Percentiles rank a stretch among this genome's conserved stretches.
These are phyloP conservation scores for Aureobasidium leucospermi DNA, from an alignment of 2,329 filamentous ascomycete species.

Conservation along the genomic window DNA sequence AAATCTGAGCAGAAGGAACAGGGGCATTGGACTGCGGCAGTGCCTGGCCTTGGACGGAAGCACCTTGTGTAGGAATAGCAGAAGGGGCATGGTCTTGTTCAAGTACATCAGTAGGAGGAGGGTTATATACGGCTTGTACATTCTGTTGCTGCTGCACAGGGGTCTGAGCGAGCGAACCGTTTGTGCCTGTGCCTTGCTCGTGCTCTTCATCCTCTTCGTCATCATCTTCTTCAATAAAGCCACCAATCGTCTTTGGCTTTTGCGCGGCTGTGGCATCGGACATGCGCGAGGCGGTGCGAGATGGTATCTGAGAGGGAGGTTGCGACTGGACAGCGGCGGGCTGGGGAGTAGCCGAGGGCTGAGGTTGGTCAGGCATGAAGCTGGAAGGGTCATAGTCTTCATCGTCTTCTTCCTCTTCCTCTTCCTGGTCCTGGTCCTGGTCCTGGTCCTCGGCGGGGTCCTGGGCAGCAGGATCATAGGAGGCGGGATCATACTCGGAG, in stretches of 20 bases:
- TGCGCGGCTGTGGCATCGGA: constrained; percentile 26
- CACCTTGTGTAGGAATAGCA: constrained; percentile 25
- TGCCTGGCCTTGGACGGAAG: constrained; percentile 20
- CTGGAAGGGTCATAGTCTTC: constrained; percentile 34
- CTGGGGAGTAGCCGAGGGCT: constrained; percentile 2
- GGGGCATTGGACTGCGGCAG: constrained; percentile 15
- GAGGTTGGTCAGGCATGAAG: constrained; percentile 18
- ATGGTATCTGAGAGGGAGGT: constrained; percentile 40
- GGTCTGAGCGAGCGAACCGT: constrained; percentile 13
- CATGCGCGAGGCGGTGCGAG: constrained; percentile 34
- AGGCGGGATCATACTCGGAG: constrained; percentile 21
- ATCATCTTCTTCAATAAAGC: constrained; percentile 58
- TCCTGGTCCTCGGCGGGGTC: constrained; percentile 32
- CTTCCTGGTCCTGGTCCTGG: constrained; percentile 34
- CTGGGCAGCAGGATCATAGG: constrained; percentile 27
- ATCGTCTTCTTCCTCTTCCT: constrained; percentile 28
- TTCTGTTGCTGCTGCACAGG: constrained; percentile 14
- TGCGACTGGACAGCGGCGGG: background rate
- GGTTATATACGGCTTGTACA: constrained; percentile 14
- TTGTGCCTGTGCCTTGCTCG: constrained; percentile 13
- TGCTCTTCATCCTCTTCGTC: constrained; percentile 47
- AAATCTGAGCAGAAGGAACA: constrained; percentile 17
- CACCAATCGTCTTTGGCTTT: constrained; percentile 49
- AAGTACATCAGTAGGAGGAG: constrained; percentile 14
- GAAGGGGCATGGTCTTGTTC: constrained; percentile 18